phyloP scores from a whole-genome alignment of 768 basidiomycete genomes.

The Coprinopsis strossmayeri region DNA sequence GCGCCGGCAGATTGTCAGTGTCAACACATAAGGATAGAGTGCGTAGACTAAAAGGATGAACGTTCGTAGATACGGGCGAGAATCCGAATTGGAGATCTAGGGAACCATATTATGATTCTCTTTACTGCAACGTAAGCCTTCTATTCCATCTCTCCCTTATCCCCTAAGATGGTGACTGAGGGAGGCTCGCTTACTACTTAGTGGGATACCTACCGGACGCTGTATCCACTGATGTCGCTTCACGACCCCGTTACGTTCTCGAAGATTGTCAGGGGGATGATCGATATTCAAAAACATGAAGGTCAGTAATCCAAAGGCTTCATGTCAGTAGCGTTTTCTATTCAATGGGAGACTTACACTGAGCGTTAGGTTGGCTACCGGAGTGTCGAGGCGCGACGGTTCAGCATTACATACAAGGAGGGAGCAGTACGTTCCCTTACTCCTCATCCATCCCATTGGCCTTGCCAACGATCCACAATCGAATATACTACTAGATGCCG shows the following conservation, averaged over 20 bases:
- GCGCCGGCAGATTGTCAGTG: slow-evolving; percentile 57
- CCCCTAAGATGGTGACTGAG: too few relatives aligned
- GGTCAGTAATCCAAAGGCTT: too few relatives aligned
- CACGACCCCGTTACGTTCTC: slow-evolving; percentile 57
- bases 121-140: slow-evolving; percentile 57
- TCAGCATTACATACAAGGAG: slow-evolving; percentile 51
- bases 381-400: slow-evolving; percentile 55
- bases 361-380: slow-evolving; percentile 51
- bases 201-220: slow-evolving; percentile 64
- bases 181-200: too few relatives aligned
- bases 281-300: slow-evolving; percentile 62
- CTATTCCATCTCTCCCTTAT: too few relatives aligned
- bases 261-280: slow-evolving; percentile 55
- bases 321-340: too few relatives aligned
- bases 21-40: too few relatives aligned
- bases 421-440: slow-evolving; percentile 41
- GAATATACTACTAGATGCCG: slow-evolving; percentile 36
- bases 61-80: slow-evolving; percentile 47
- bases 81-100: slow-evolving; percentile 58
- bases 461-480: too few relatives aligned
- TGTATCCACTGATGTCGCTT: slow-evolving; percentile 57
- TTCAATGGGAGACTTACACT: too few relatives aligned
- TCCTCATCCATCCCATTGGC: not conserved
- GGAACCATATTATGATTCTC: slow-evolving; percentile 61
- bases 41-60: too few relatives aligned